phyloP scores from a whole-genome alignment of 164 flowering plant species.

The Vitis riparia region DNA sequence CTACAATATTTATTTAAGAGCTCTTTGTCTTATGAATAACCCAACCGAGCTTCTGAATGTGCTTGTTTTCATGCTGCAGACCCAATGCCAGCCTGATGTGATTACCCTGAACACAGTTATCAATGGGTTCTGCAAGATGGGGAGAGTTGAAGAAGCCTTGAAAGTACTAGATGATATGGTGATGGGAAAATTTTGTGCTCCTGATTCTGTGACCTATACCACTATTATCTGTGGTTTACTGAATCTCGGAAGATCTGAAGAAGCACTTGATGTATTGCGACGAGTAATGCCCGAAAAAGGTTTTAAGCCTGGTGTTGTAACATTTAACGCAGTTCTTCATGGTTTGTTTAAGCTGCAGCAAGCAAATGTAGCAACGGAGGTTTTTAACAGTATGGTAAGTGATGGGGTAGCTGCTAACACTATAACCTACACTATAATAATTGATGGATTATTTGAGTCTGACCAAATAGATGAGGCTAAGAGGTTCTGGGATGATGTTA shows the following conservation, averaged over 20 bases:
- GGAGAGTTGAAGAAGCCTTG: slow-evolving; percentile 66
- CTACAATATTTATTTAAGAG: slow-evolving; percentile 81
- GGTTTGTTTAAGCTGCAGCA: slow-evolving; percentile 55
- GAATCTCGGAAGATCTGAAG: slow-evolving; percentile 46
- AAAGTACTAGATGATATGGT: slow-evolving; percentile 77
- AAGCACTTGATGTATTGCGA: slow-evolving; percentile 55
- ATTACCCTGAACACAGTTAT: slow-evolving; percentile 76
- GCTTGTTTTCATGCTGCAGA: slow-evolving; percentile 74
- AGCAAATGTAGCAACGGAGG: slow-evolving; percentile 52
- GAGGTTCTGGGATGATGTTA: slow-evolving; percentile 71
- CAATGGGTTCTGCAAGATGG: slow-evolving; percentile 80
- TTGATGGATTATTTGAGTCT: slow-evolving; percentile 64
- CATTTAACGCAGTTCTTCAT: slow-evolving; percentile 72
- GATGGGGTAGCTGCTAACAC: slow-evolving; percentile 48
- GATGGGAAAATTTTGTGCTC: slow-evolving; percentile 60
- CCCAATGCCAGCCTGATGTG: slow-evolving; percentile 71
- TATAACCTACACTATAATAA: slow-evolving; percentile 55
- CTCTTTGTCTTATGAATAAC: slow-evolving; percentile 58
- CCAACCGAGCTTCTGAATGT: slow-evolving; percentile 81
- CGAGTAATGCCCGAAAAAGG: slow-evolving; percentile 57
- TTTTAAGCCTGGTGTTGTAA: slow-evolving; percentile 54
- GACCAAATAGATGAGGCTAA: slow-evolving; percentile 68
- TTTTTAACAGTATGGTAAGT: slow-evolving; percentile 41
- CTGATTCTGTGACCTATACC: slow-evolving; percentile 83
- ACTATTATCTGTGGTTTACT: slow-evolving; percentile 66